These are phyloP conservation scores for Mycena indigotica DNA, from an alignment of 768 basidiomycete genomes.

Conservation along the genomic window DNA sequence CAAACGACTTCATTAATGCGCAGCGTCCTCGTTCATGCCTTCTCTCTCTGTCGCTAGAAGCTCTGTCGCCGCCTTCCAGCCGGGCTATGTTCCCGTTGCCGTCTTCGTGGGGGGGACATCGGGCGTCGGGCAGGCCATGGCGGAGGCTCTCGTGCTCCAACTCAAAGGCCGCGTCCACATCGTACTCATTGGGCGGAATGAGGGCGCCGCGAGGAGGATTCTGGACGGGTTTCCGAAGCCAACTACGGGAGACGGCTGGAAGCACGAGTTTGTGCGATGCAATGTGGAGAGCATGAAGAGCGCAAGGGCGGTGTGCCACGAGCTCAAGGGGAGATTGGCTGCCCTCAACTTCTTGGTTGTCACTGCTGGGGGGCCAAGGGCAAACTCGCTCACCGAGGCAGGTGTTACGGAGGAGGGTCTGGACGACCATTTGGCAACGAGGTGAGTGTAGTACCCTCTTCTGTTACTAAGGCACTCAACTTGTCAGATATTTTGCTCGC, in stretches of 20 bases:
- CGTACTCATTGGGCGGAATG: constrained; percentile 39
- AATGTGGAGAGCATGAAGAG: constrained; percentile 24
- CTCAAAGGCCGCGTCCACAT: constrained; percentile 40
- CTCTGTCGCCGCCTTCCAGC: constrained; percentile 17
- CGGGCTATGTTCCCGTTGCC: constrained; percentile 9
- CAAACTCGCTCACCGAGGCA: constrained; percentile 29
- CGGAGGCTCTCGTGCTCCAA: constrained; percentile 34
- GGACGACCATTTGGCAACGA: constrained; percentile 34
- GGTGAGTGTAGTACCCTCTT: constrained; percentile 34
- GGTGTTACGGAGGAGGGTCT: constrained; percentile 38
- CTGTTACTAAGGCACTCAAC: constrained; percentile 21
- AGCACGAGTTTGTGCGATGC: constrained; percentile 31
- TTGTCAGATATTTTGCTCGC: constrained; percentile 31
- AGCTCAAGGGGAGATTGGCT: constrained; percentile 19
- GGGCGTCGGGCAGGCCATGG: constrained; percentile 34
- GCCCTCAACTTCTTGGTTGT: constrained; percentile 39
- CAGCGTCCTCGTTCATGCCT: constrained; percentile 4
- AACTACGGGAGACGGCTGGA: constrained; percentile 6
- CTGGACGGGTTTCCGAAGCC: constrained; percentile 33
- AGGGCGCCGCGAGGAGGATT: constrained; percentile 32
- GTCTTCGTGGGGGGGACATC: constrained; percentile 17
- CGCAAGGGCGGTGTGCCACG: neutral
- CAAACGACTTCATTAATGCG: neutral
- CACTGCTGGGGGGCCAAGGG: constrained; percentile 29
- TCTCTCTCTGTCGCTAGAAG: constrained; percentile 15